Percentiles rank a stretch among this genome's conserved stretches.
phyloP scores from a whole-genome alignment of 345 rosid genomes.

The Gossypium rotundifolium region DNA sequence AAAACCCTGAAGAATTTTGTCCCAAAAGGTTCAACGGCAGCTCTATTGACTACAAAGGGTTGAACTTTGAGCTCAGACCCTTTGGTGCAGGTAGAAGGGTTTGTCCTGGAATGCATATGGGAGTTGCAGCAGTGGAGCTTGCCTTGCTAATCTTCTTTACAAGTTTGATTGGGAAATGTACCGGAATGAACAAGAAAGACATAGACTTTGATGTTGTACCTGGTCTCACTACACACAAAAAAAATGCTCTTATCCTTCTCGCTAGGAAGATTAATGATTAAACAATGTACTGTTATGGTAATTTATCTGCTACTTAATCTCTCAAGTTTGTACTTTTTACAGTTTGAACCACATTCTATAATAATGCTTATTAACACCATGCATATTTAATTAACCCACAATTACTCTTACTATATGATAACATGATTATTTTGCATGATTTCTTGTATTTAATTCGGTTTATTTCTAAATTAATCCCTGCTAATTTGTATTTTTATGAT shows the following conservation, averaged over 20 bases:
- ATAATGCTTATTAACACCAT: too few relatives aligned
- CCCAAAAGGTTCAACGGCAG: constrained; percentile 14
- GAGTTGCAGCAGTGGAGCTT: constrained; percentile 12
- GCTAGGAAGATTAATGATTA: constrained; percentile 3
- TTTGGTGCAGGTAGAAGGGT: constrained; percentile 23
- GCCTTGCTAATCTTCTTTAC: constrained; percentile 10
- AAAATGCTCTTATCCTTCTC: constrained; percentile 4
- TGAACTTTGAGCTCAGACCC: constrained; percentile 17
- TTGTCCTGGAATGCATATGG: constrained; percentile 25
- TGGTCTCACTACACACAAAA: constrained; percentile 11
- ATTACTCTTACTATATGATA: too few relatives aligned
- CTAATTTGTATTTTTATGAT: too few relatives aligned
- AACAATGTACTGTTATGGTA: neutral
- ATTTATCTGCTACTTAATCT: neutral
- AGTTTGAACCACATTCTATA: too few relatives aligned
- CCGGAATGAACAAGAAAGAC: constrained; percentile 11
- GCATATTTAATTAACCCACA: too few relatives aligned
- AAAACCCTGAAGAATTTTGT: constrained; percentile 22
- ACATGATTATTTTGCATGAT: too few relatives aligned
- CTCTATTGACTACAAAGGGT: constrained; percentile 20
- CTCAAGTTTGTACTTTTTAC: neutral
- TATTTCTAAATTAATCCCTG: too few relatives aligned
- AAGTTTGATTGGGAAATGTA: constrained; percentile 14
- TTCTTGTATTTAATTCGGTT: too few relatives aligned
- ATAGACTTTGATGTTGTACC: neutral